Evolutionary conservation across 495 filamentous ascomycete species (phyloP).

Genomic region (Bryoglossum gracile): DNA sequence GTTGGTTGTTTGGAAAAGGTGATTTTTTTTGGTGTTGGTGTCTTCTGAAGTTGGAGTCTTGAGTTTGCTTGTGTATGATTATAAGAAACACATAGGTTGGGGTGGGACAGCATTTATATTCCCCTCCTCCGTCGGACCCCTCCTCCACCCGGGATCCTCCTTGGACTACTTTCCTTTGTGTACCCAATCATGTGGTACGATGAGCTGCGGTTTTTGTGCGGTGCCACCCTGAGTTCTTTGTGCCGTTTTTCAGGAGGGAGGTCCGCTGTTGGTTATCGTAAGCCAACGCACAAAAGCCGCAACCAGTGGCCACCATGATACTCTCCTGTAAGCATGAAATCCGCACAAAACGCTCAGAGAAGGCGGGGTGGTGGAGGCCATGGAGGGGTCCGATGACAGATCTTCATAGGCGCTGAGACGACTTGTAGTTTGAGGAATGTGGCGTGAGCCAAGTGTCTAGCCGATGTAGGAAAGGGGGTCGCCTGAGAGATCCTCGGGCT

Average conservation of each 20-base stretch:
- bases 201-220: background rate
- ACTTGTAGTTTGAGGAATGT: background rate
- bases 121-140: background rate
- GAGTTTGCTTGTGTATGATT: background rate
- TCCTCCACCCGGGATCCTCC: background rate
- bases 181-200: background rate
- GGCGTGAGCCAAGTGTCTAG: background rate
- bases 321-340: too few species aligned
- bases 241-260: background rate
- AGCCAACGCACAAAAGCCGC: too few species aligned
- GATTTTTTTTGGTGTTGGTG: background rate
- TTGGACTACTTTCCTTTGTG: background rate
- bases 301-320: too few species aligned
- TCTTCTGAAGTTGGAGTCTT: background rate
- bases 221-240: background rate
- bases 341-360: background rate
- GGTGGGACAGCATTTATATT: too few species aligned
- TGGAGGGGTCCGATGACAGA: background rate
- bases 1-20: background rate
- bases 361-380: background rate
- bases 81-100: too few species aligned
- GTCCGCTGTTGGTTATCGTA: background rate
- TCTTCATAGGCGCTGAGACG: background rate
- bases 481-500: too few species aligned
- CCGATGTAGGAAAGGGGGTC: background rate